Evolutionary conservation across 352 stramenopile genomes (phyloP).

Genomic region (Aphanomyces euteiches): DNA sequence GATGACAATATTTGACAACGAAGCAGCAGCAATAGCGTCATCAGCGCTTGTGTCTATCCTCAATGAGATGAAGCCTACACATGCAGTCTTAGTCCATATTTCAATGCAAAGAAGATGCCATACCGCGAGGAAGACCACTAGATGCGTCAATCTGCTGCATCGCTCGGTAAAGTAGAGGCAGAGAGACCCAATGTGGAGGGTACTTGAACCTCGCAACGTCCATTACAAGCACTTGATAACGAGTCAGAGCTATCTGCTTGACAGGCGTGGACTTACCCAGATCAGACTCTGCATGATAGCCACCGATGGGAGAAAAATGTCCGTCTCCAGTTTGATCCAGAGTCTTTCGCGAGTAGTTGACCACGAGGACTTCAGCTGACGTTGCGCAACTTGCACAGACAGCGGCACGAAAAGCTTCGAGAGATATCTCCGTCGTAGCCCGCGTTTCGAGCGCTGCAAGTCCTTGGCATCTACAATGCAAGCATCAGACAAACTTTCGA

Average conservation of each 20-base stretch:
- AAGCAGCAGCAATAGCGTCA: too few relatives aligned
- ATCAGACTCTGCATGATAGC: constrained; percentile 88
- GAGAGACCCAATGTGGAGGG: constrained; percentile 80
- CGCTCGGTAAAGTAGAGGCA: constrained; percentile 48
- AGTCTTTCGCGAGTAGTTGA: constrained; percentile 89
- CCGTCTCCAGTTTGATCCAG: constrained; percentile 93
- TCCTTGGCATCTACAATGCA: constrained; percentile 48
- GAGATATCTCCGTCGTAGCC: constrained; percentile 47
- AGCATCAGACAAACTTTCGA: neutral
- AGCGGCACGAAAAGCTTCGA: constrained; percentile 53
- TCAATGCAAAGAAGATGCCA: too few relatives aligned
- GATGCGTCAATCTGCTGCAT: constrained; percentile 52
- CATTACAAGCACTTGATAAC: constrained; percentile 86
- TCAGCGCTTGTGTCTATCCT: too few relatives aligned
- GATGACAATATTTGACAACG: too few relatives aligned
- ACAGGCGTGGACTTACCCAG: constrained; percentile 38
- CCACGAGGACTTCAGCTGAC: constrained; percentile 83
- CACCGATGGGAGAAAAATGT: constrained; percentile 97
- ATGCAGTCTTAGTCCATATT: too few relatives aligned
- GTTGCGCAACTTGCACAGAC: constrained; percentile 70
- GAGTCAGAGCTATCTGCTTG: neutral
- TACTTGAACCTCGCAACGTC: constrained; percentile 97
- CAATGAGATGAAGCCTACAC: too few relatives aligned
- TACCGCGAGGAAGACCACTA: constrained; percentile 40
- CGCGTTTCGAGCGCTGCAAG: constrained; percentile 48